These are phyloP conservation scores for Fusarium albidum DNA, from an alignment of 2,329 filamentous ascomycete species.

Conservation along the genomic window DNA sequence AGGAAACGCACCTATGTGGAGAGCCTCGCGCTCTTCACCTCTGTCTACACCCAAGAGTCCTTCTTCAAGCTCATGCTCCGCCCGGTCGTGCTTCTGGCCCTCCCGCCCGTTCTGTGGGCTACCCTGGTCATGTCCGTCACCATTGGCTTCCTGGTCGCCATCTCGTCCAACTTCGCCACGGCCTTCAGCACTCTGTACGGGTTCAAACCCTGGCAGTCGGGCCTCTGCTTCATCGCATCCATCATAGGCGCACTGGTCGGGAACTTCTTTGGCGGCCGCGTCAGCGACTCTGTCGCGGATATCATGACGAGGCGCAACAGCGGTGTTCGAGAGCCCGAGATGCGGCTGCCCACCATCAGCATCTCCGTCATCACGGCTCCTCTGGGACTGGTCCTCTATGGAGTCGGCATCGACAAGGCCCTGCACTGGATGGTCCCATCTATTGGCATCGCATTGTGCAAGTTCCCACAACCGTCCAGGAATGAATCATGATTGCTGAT, in stretches of 20 bases:
- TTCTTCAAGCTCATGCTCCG: conserved; percentile 52
- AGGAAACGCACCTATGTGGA: conserved; percentile 15
- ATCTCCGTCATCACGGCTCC: conserved; percentile 18
- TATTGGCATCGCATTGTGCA: conserved; percentile 46
- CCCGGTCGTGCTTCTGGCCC: conserved; percentile 54
- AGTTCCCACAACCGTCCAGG: conserved; percentile 35
- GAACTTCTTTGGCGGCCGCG: conserved; percentile 44
- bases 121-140: conserved; percentile 60
- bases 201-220: conserved; percentile 53
- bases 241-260: conserved; percentile 53
- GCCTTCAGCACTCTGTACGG: conserved; percentile 51
- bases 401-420: conserved; percentile 27
- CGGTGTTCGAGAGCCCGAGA: conserved; percentile 51
- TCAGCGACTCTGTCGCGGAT: conserved; percentile 47
- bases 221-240: conserved; percentile 57
- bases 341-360: conserved; percentile 52
- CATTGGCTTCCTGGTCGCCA: conserved; percentile 61
- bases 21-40: conserved; percentile 18
- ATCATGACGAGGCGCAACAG: conserved; percentile 44
- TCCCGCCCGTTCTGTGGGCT: conserved; percentile 62
- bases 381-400: conserved; percentile 20
- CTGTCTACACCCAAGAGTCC: conserved; percentile 21
- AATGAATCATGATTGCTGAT: conserved; percentile 39
- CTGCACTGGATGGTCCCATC: conserved; percentile 32
- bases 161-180: conserved; percentile 57